These are phyloP conservation scores for Solanum sparsipilum DNA, from an alignment of 257 asterid species.

Conservation along the genomic window DNA sequence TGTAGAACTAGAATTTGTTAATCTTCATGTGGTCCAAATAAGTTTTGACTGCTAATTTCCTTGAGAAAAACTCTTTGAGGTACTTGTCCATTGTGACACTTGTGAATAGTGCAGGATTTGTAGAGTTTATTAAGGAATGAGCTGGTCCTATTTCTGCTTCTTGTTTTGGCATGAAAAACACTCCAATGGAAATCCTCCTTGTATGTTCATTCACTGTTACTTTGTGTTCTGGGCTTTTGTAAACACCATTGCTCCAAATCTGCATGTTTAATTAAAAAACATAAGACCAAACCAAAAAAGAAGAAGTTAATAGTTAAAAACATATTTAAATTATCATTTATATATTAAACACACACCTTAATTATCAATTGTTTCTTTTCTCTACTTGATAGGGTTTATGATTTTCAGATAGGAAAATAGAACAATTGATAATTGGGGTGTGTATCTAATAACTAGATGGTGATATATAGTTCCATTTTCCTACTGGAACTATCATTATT, in stretches of 20 bases:
- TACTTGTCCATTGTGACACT: background rate
- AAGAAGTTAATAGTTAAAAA: background rate
- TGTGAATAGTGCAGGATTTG: background rate
- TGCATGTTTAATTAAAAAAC: background rate
- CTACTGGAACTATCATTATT: no score
- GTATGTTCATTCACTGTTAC: conserved; percentile 51
- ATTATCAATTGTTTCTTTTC: no score
- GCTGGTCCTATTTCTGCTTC: background rate
- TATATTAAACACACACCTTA: no score
- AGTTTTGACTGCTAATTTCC: background rate
- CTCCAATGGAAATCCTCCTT: conserved; percentile 55
- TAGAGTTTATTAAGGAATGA: background rate
- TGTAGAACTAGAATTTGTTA: background rate
- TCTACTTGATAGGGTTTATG: no score
- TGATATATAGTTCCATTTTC: no score
- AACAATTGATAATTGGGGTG: no score
- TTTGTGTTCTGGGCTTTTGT: conserved; percentile 63
- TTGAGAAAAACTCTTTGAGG: background rate
- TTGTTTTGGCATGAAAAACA: conserved; percentile 45
- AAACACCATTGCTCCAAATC: conserved; percentile 62
- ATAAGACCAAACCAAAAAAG: background rate
- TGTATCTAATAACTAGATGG: no score
- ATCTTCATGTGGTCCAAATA: background rate
- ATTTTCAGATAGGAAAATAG: no score
- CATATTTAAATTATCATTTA: background rate